Evolutionary conservation across 164 flowering plant species (phyloP), one percentile per base, ranked within the genome.

Genomic region (Aristolochia contorta): DNA sequence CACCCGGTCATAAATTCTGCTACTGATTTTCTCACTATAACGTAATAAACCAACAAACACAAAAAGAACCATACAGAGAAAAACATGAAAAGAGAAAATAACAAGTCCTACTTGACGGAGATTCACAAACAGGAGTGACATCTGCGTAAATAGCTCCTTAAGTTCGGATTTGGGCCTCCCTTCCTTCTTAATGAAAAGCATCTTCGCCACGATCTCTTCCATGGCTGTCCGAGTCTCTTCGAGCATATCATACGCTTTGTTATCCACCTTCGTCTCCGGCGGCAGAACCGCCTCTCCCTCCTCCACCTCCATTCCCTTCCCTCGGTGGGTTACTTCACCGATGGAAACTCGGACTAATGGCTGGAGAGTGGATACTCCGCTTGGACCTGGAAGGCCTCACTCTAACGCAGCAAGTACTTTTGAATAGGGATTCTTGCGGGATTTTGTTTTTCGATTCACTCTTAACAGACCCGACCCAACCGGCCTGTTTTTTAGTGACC

Each of bases 191-290:
- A 84, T 60, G 37, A 82, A 74, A 22, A 94, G 81, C 81, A 94
- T 84, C 72, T 85, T 71, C 46, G 96, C 71, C 4, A 84, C 89
- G 53, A 91, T 81, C n/a, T 91, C 91, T 69, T 94, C 97, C 47
- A 80, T 73, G 1, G 91, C 78, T 13, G 65, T 53, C 56, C 84
- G 78, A 70, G 75, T 80, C 65, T 79, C 81, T 45, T 75, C 81
- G 55, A 94, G 82, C 73, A 59, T 27, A 23, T 82, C 91, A 76
- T 81, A 77, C 16, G 84, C 60, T 9, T 84, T 75, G 30, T 74
- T 74, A 71, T 70, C 78, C 37, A 16, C 37, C 65, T 19, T 6
- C 48, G 22, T 14, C 54, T 23, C 13, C 54, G 56, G 56, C 41
- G 14, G 12, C 18, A 6, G 23, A 56, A 50, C 57, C 30, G 45